Conservation (phyloP, 1,284 basidiomycete species). For the Rhodotorula mucilaginosa region DNA sequence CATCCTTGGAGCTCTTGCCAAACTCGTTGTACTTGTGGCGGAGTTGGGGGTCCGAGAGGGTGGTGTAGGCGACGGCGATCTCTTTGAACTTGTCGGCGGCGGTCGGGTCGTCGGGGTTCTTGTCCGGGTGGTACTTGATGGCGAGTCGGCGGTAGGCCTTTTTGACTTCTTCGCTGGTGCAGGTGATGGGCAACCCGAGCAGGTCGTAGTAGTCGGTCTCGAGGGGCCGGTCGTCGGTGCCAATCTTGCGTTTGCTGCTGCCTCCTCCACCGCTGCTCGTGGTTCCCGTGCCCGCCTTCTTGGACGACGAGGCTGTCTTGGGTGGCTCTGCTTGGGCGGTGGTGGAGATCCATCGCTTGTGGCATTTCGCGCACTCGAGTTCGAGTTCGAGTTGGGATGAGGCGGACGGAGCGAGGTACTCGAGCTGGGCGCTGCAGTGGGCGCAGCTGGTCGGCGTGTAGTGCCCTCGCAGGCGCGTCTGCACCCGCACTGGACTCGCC, state of each 20-base stretch:
- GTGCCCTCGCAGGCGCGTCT: slow-evolving; percentile 13
- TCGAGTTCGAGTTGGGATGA: slow-evolving; percentile 61
- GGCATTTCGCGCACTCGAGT: slow-evolving; percentile 31
- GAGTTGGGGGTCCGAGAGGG: slow-evolving; percentile 75
- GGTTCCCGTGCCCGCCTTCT: slow-evolving; percentile 25
- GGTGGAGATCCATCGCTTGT: slow-evolving; percentile 67
- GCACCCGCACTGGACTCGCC: not conserved
- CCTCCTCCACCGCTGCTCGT: not conserved
- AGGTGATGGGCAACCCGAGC: slow-evolving; percentile 69
- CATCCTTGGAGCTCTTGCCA: slow-evolving; percentile 38
- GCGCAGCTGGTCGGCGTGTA: slow-evolving; percentile 52
- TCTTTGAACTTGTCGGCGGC: slow-evolving; percentile 68
- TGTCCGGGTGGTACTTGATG: slow-evolving; percentile 55
- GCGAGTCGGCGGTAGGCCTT: slow-evolving; percentile 87
- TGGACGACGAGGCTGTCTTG: not conserved
- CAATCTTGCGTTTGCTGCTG: slow-evolving; percentile 42
- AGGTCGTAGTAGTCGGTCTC: slow-evolving; percentile 81
- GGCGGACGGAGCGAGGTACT: slow-evolving; percentile 70
- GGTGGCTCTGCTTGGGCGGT: slow-evolving; percentile 40
- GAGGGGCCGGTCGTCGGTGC: slow-evolving; percentile 78
- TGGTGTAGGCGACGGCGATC: slow-evolving; percentile 49
- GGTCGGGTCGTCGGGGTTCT: slow-evolving; percentile 88
- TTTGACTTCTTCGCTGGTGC: slow-evolving; percentile 83
- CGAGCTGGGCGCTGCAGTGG: slow-evolving; percentile 62
- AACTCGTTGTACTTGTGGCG: slow-evolving; percentile 42